Percentiles rank a stretch among this genome's conserved stretches.
phyloP scores from a whole-genome alignment of 2,329 filamentous ascomycete genomes.

The Periconia sp. region DNA sequence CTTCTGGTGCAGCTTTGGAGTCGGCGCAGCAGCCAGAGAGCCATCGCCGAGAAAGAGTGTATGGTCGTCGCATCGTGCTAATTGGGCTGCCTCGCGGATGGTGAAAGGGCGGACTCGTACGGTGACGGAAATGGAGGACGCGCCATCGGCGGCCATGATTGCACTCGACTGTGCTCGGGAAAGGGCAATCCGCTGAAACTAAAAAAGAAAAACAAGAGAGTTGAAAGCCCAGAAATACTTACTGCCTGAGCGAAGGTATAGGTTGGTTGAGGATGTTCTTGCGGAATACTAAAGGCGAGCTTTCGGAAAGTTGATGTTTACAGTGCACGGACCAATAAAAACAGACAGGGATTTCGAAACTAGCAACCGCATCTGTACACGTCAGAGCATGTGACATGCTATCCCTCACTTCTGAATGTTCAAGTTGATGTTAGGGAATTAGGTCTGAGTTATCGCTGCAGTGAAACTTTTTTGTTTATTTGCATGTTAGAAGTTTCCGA shows the following conservation, averaged over 20 bases:
- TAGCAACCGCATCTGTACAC: constrained; percentile 21
- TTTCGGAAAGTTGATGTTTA: constrained; percentile 25
- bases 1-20: constrained; percentile 81
- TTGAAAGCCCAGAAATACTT: neutral
- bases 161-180: constrained; percentile 8
- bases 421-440: no score
- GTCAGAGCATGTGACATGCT: constrained; percentile 15
- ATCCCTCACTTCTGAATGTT: no score
- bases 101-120: constrained; percentile 68
- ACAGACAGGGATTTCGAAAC: constrained; percentile 29
- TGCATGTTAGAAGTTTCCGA: no score
- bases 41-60: constrained; percentile 95
- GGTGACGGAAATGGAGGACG: constrained; percentile 54
- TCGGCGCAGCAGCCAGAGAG: constrained; percentile 82
- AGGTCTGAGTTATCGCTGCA: no score
- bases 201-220: constrained; percentile 5
- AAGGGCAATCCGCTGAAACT: constrained; percentile 1
- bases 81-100: constrained; percentile 91
- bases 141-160: constrained; percentile 45
- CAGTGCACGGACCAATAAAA: constrained; percentile 23
- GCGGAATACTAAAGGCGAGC: constrained; percentile 23
- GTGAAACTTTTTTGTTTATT: no score
- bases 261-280: constrained; percentile 14
- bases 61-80: constrained; percentile 78
- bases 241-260: constrained; percentile 17